These are phyloP conservation scores for Debaryomycetaceae sp. DNA, from an alignment of 1,139 yeast species.

Conservation along the genomic window DNA sequence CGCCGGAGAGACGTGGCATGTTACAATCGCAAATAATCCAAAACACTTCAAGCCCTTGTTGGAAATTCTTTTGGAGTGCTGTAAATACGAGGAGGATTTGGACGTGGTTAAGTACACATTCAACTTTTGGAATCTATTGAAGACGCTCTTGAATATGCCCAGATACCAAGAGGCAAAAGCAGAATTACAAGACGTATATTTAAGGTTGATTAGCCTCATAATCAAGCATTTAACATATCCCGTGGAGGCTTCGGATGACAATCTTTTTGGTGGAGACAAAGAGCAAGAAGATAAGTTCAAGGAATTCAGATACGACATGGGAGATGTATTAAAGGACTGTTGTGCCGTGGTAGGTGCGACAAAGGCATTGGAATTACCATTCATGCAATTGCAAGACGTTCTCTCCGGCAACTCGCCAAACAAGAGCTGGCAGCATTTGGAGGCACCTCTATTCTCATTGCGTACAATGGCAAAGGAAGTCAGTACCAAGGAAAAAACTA, in stretches of 20 bases:
- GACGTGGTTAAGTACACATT: constrained; percentile 90
- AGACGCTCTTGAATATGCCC: constrained; percentile 64
- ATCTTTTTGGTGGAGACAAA: constrained; percentile 55
- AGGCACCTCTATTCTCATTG: constrained; percentile 85
- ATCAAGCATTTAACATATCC: constrained; percentile 80
- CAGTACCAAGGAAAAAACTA: constrained; percentile 58
- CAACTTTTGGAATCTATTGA: constrained; percentile 84
- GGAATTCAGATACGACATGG: constrained; percentile 94
- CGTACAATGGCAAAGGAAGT: constrained; percentile 96
- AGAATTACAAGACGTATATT: constrained; percentile 59
- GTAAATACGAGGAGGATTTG: constrained; percentile 68
- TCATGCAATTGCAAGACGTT: constrained; percentile 44
- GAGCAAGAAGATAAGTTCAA: constrained; percentile 92
- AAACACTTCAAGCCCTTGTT: constrained; percentile 69
- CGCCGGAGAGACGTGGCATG: constrained; percentile 96
- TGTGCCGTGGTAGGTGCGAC: constrained; percentile 84
- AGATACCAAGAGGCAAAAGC: constrained; percentile 59
- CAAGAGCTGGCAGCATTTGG: constrained; percentile 76
- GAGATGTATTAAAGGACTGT: constrained; percentile 93
- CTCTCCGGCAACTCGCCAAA: constrained; percentile 29
- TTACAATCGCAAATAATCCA: constrained; percentile 74
- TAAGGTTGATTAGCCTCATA: constrained; percentile 62
- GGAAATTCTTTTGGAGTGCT: constrained; percentile 62
- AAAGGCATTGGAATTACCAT: constrained; percentile 62
- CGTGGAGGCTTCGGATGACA: constrained; percentile 32